Percentiles rank a stretch among this genome's conserved stretches.
phyloP scores from a whole-genome alignment of 2,329 filamentous ascomycete genomes.

The Cercospora sojina region DNA sequence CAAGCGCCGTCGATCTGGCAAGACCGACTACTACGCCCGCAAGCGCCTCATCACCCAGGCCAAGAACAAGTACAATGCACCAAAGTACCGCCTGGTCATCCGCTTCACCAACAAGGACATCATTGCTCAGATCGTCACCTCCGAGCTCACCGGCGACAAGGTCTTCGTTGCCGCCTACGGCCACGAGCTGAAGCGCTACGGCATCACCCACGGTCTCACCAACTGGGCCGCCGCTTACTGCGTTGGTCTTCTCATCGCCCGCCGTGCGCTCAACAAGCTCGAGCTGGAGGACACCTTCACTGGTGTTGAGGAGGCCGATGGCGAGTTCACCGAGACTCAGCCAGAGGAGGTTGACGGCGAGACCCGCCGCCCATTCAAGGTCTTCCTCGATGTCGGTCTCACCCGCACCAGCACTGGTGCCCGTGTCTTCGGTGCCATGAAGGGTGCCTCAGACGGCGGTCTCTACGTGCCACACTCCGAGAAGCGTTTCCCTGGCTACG shows the following conservation, averaged over 20 bases:
- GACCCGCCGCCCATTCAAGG: slow-evolving; percentile 96
- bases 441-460: slow-evolving; percentile 98
- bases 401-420: slow-evolving; percentile 96
- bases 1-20: slow-evolving; percentile 91
- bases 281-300: slow-evolving; percentile 87
- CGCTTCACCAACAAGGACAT: slow-evolving; percentile 85
- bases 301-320: slow-evolving; percentile 95
- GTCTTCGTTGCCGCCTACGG: slow-evolving; percentile 89
- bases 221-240: slow-evolving; percentile 99
- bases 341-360: slow-evolving; percentile 85
- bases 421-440: slow-evolving; percentile 98
- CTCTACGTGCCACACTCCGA: slow-evolving; percentile 97
- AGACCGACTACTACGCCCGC: slow-evolving; percentile 99
- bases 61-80: slow-evolving; percentile 99
- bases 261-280: slow-evolving; percentile 96
- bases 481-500: slow-evolving; percentile 99
- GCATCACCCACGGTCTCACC: slow-evolving; percentile 96
- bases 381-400: slow-evolving; percentile 96
- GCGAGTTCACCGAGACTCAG: slow-evolving; percentile 95
- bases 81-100: slow-evolving; percentile 99
- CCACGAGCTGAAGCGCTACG: slow-evolving; percentile 97
- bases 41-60: slow-evolving; percentile 99
- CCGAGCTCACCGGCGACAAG: slow-evolving; percentile 97
- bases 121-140: slow-evolving; percentile 94
- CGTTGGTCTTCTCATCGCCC: slow-evolving; percentile 93